Conservation (phyloP, 2,329 filamentous ascomycete genomes). For the Trichoderma sp. region DNA sequence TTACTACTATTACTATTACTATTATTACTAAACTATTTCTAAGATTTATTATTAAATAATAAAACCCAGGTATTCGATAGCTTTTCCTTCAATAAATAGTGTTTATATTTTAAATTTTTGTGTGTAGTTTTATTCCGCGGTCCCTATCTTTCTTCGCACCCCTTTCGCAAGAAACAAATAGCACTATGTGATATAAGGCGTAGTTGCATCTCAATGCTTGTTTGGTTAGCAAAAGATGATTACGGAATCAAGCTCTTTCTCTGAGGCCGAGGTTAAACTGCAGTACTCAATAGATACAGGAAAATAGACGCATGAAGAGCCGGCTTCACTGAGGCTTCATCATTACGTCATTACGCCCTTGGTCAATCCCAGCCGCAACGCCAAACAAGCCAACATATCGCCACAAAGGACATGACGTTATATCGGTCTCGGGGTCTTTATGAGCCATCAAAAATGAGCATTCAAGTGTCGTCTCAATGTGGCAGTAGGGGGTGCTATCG, state of each 20-base stretch:
- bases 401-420: neutral
- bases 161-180: too few relatives aligned
- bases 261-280: neutral
- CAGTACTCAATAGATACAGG: neutral
- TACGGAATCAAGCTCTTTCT: neutral
- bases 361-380: neutral
- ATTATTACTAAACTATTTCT: too few relatives aligned
- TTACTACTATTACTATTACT: too few relatives aligned
- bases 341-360: constrained; percentile 1
- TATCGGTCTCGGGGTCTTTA: neutral
- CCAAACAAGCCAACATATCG: neutral
- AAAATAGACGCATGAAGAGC: neutral
- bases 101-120: too few relatives aligned
- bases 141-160: too few relatives aligned
- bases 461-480: neutral
- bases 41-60: too few relatives aligned
- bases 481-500: neutral
- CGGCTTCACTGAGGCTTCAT: neutral
- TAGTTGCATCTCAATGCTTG: neutral
- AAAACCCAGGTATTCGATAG: too few relatives aligned
- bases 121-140: too few relatives aligned
- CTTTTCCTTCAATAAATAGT: too few relatives aligned
- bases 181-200: neutral
- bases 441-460: neutral
- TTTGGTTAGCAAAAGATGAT: neutral